These are phyloP conservation scores for Fraxinus floribunda DNA, from an alignment of 305 asterid species.

Conservation along the genomic window DNA sequence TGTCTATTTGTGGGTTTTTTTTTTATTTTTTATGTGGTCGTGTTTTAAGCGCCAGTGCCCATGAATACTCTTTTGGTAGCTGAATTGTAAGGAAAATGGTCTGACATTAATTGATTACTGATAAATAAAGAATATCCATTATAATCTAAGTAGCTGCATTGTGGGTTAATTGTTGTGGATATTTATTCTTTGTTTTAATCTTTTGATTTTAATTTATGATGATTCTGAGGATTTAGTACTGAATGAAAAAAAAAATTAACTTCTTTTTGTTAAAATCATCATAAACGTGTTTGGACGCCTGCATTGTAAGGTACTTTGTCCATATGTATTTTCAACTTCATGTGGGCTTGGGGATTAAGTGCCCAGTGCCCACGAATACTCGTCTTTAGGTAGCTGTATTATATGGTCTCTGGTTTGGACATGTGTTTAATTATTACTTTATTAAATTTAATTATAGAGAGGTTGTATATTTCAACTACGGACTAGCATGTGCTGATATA, in stretches of 20 bases:
- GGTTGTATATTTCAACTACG: neutral
- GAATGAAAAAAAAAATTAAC: neutral
- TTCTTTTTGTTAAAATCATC: neutral
- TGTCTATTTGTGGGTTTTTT: neutral
- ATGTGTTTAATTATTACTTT: neutral
- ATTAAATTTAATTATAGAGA: neutral
- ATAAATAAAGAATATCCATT: neutral
- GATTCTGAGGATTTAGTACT: neutral
- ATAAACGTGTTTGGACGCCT: neutral
- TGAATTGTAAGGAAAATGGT: neutral
- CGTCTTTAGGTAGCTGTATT: neutral
- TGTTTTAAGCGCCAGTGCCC: neutral
- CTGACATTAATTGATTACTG: neutral
- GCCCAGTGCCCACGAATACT: neutral
- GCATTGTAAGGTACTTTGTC: neutral
- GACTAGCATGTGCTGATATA: neutral
- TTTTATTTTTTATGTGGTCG: neutral
- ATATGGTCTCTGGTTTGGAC: neutral
- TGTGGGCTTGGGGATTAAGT: neutral
- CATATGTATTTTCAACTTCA: neutral
- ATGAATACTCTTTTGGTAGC: neutral
- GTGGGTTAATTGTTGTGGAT: neutral
- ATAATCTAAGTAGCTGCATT: constrained; percentile 9
- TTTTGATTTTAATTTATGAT: neutral
- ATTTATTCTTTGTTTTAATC: neutral